These are phyloP conservation scores for Trichoderma asperellum DNA, from an alignment of 2,329 filamentous ascomycete genomes.

Conservation along the genomic window DNA sequence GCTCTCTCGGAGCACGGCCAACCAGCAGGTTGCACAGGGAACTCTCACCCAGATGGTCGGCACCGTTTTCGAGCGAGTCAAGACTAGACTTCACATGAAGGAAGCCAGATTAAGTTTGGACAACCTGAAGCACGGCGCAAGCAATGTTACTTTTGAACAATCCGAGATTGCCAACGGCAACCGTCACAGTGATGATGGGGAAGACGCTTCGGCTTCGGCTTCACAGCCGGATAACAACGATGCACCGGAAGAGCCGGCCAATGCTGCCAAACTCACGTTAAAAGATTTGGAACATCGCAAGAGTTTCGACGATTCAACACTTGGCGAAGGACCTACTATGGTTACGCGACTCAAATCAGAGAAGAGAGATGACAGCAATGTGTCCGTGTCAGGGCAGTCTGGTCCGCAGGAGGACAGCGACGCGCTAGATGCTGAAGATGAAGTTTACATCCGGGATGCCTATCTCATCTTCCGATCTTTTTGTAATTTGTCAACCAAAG, in stretches of 20 bases:
- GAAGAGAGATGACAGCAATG: constrained; percentile 44
- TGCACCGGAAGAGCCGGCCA: constrained; percentile 39
- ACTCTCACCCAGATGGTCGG: constrained; percentile 98
- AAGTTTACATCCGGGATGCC: constrained; percentile 95
- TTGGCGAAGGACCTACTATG: constrained; percentile 70
- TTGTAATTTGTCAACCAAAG: constrained; percentile 95
- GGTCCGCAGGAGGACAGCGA: constrained; percentile 62
- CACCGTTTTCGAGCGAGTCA: constrained; percentile 95
- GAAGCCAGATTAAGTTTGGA: constrained; percentile 69
- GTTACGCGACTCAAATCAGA: constrained; percentile 63
- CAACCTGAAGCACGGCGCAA: constrained; percentile 57
- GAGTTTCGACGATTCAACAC: constrained; percentile 69
- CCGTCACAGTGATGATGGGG: constrained; percentile 44
- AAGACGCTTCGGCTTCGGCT: constrained; percentile 42
- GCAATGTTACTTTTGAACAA: constrained; percentile 57
- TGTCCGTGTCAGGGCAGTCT: constrained; percentile 58
- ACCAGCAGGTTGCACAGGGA: constrained; percentile 96
- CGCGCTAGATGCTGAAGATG: constrained; percentile 74
- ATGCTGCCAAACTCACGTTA: constrained; percentile 62
- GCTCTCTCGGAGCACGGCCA: constrained; percentile 88
- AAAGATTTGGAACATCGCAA: constrained; percentile 70
- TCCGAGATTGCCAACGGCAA: constrained; percentile 45
- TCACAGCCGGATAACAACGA: constrained; percentile 39
- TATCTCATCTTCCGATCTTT: constrained; percentile 97
- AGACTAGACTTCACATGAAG: constrained; percentile 82